Evolutionary conservation across 225 moss, liverwort and hornwort genomes (phyloP), one percentile per base, ranked within the genome.

Genomic region (Straminergon stramineum): DNA sequence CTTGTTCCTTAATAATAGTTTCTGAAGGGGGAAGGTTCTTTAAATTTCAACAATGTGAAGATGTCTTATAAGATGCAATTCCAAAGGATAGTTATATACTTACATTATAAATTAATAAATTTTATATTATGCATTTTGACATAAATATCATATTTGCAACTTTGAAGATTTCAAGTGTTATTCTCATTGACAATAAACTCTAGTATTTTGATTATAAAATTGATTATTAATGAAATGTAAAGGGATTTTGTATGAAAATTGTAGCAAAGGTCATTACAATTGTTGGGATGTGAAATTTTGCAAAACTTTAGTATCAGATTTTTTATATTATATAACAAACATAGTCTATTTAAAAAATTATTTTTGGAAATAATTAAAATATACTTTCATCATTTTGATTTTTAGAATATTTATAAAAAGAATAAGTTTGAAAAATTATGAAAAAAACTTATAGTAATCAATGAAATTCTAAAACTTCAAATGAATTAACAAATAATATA

Each of bases 171-270:
- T 77, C 15, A 53, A 8, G 0, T 0, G 1, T 32, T 34, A 53
- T 34, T 53, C 34, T 53, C 34, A 53, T 53, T 0, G 0, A 55
- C 35, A 35, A 23, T 23, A 15, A 55, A 5, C 6, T 35, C 22
- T 23, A 2, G 35, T 14, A 23, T 55, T 34, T 34, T 34, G 5
- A 53, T 76, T 13, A 21, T 4, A 34, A 20, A 22, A 22, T 13
- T 53, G 1, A 77, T 21, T 14, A 15, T 13, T 3, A 35, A 34
- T 34, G 3, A 55, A 22, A 35, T 53, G 9, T 17, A 28, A 48
- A 0, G 0, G 3, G 1, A 75, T 3, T 48, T 76, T 5, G 5
- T 37, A 17, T 24, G 2, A 32, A 56, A n/a, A 7, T 57, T 79
- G 11, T 79, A 56, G 7, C 10, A 79, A 37, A 77, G 22, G 5